Conservation (phyloP, 768 basidiomycete species). For the Rhodotorula diobovata region DNA sequence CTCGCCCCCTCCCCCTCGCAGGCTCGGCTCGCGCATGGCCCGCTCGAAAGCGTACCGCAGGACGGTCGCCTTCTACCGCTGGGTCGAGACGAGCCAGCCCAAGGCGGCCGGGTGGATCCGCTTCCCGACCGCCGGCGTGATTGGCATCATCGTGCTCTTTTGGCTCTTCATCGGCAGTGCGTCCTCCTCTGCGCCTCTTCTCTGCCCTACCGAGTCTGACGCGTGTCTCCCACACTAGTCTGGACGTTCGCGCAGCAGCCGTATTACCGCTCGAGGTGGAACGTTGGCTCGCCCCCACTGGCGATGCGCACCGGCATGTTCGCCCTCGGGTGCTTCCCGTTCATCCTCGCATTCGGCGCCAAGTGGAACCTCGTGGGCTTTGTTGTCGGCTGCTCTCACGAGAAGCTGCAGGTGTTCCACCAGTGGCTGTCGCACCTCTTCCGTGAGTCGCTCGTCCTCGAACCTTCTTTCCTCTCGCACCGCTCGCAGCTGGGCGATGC, state of each 20-base stretch:
- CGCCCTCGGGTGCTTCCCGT: conserved; percentile 40
- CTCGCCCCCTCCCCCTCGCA: background rate
- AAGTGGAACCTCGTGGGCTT: conserved; percentile 43
- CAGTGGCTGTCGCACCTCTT: conserved; percentile 41
- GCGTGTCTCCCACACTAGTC: background rate
- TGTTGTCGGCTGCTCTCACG: conserved; percentile 45
- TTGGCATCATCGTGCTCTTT: conserved; percentile 15
- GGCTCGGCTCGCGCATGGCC: background rate
- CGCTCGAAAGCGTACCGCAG: conserved; percentile 9
- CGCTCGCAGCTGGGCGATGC: too few species aligned
- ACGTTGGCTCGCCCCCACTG: conserved; percentile 41
- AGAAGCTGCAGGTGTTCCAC: conserved; percentile 43
- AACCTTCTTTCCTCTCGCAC: too few species aligned
- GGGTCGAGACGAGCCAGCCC: conserved; percentile 21
- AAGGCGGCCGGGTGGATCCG: conserved; percentile 26
- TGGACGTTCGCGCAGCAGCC: conserved; percentile 1
- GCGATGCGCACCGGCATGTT: conserved; percentile 41
- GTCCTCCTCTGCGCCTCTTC: background rate
- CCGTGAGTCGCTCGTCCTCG: conserved; percentile 9
- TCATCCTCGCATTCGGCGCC: conserved; percentile 43
- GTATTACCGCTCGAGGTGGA: conserved; percentile 32
- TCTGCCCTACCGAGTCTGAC: background rate
- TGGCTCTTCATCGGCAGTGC: conserved; percentile 32
- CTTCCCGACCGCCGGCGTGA: conserved; percentile 23
- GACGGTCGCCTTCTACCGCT: conserved; percentile 19